A percentile compares a stretch with the other conserved stretches of the same genome.
Conservation (phyloP, 2,329 filamentous ascomycete species). For the Magnaporthiopsis rhizophila region DNA sequence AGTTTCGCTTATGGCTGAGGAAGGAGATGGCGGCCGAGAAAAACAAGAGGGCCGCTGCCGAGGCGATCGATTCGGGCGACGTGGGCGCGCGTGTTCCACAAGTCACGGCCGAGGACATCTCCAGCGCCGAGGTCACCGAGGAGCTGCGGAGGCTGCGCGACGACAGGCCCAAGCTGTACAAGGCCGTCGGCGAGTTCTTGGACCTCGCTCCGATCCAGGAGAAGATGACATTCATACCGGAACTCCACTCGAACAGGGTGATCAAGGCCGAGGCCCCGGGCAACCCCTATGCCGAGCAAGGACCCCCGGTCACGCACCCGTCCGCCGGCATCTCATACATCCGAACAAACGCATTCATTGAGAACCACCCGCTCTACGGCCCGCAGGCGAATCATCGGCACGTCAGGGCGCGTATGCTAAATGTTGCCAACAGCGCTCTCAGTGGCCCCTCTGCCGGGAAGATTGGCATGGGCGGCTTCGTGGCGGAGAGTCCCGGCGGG, state of each 20-base stretch:
- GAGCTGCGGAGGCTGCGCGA: slow-evolving; percentile 45
- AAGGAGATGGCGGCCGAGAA: slow-evolving; percentile 37
- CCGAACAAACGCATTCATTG: slow-evolving; percentile 43
- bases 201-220: slow-evolving; percentile 48
- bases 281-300: slow-evolving; percentile 41
- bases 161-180: slow-evolving; percentile 42
- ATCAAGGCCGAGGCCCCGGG: slow-evolving; percentile 17
- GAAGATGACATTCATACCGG: neutral
- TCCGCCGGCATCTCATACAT: slow-evolving; percentile 56
- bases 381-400: slow-evolving; percentile 44
- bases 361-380: slow-evolving; percentile 55
- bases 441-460: slow-evolving; percentile 16
- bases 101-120: slow-evolving; percentile 31
- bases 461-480: slow-evolving; percentile 48
- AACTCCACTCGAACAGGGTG: slow-evolving; percentile 15
- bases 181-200: slow-evolving; percentile 50
- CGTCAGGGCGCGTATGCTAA: slow-evolving; percentile 37
- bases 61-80: slow-evolving; percentile 31
- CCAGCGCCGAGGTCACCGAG: slow-evolving; percentile 40
- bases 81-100: slow-evolving; percentile 10
- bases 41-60: slow-evolving; percentile 26
- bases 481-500: slow-evolving; percentile 33
- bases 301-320: slow-evolving; percentile 53
- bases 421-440: slow-evolving; percentile 16
- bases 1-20: slow-evolving; percentile 49